Conservation (phyloP, 495 filamentous ascomycete species). For the Lophium mytilinum region DNA sequence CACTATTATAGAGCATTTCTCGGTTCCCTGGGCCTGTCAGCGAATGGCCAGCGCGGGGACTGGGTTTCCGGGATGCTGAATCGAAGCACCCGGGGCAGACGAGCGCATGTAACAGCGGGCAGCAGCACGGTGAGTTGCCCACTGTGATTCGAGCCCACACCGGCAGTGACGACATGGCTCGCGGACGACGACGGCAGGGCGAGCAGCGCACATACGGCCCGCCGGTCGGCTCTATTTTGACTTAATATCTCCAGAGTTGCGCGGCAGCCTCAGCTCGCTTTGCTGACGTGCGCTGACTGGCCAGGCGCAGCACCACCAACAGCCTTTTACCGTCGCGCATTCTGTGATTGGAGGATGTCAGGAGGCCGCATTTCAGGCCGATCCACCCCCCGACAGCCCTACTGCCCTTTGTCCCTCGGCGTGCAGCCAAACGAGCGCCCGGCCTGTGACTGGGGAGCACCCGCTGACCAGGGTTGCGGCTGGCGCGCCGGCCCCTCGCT, state of each 20-base stretch:
- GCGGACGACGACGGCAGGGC: too few species aligned
- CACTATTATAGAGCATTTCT: constrained; percentile 8
- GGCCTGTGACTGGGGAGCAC: not conserved
- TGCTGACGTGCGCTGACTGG: not conserved
- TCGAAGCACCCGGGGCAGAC: not conserved
- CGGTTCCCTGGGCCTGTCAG: not conserved
- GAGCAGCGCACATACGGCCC: not conserved
- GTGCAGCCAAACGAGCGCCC: constrained; percentile 2
- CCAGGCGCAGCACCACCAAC: not conserved
- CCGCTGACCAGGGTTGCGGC: not conserved
- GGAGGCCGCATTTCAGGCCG: not conserved
- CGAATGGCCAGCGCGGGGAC: not conserved
- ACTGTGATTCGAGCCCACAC: not conserved
- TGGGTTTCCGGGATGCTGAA: not conserved
- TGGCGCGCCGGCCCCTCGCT: not conserved
- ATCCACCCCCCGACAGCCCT: not conserved
- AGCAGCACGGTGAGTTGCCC: not conserved
- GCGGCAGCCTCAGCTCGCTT: not conserved
- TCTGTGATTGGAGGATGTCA: too few species aligned
- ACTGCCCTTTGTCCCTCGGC: not conserved
- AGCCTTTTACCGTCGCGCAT: too few species aligned
- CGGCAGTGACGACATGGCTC: too few species aligned
- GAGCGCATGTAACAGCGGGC: not conserved
- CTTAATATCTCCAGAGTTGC: not conserved
- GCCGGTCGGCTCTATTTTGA: not conserved